Base-by-base conservation (phyloP, 495 filamentous ascomycete genomes). In the Penicillium atrosanguineum region DNA sequence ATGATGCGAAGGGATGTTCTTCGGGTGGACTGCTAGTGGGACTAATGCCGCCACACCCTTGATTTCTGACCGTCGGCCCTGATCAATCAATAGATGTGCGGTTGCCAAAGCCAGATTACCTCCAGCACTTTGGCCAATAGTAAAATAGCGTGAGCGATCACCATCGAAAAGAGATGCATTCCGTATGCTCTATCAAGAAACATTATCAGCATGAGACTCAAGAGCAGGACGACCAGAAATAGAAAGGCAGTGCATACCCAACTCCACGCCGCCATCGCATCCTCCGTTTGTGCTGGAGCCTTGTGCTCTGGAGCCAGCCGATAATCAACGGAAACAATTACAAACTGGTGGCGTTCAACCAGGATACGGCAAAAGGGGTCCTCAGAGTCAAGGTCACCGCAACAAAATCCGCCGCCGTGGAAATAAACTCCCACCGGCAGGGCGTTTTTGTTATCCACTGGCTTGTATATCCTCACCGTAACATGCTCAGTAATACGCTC, bases 251-350 rank as follows among this genome's bases (percentile, higher is more conserved):
- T n/a, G n/a, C 45, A 14, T 31, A 47, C 45, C 45, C 45, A 47
- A 18, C 56, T 26, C 34, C 29, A 57, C 7, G 51, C 60, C 68
- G 38, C 45, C 15, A 47, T 7, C 12, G 38, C 38, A 47, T 69
- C 66, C 1, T 68, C 55, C 11, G 69, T 38, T 51, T 52, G 48
- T 12, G 48, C 48, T 1, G 69, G 69, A 46, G 58, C 39, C 47
- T 63, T 63, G 48, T 62, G 37, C 52, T 64, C 54, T 6, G 69
- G 61, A 15, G 53, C 48, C 12, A 69, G 52, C 9, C 62, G 52
- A 53, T 70, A 72, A 20, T 61, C 62, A 0, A 72, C 53, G 18
- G 45, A 57, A 12, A 70, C 56, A n/a, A 71, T 41, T 21, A 68
- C 55, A 29, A 44, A 57, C 16, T 58, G 58, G 1, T 57, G 57